Evolutionary conservation across 2,329 filamentous ascomycete genomes (phyloP).

Genomic region (Epichloe bromicola): DNA sequence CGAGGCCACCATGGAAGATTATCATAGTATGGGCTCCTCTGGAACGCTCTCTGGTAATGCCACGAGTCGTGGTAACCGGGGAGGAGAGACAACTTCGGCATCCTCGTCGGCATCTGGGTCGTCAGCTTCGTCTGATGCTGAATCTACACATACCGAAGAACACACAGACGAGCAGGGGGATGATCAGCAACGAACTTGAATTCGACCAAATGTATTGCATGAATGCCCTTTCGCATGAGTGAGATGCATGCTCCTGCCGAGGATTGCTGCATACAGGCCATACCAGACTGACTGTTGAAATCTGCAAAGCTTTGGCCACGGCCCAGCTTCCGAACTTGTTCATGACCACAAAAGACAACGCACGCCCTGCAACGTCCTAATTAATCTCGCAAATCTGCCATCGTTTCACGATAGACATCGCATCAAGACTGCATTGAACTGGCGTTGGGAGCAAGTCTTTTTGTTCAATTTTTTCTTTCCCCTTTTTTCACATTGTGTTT

Average conservation of each 20-base stretch:
- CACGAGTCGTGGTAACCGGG: slow-evolving; percentile 18
- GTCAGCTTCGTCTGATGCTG: slow-evolving; percentile 23
- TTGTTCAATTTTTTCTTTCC: neutral
- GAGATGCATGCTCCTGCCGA: neutral
- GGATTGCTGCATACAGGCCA: neutral
- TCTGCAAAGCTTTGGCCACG: slow-evolving; percentile 3
- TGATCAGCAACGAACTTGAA: neutral
- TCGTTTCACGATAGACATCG: neutral
- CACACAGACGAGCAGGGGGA: slow-evolving; percentile 1
- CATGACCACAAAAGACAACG: neutral
- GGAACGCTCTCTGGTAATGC: slow-evolving; percentile 25
- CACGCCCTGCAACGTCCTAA: neutral
- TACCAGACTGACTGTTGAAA: neutral
- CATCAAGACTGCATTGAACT: slow-evolving; percentile 6
- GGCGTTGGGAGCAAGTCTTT: slow-evolving; percentile 4
- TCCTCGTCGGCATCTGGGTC: slow-evolving; percentile 12
- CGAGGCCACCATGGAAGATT: slow-evolving; percentile 32
- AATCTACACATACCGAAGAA: slow-evolving; percentile 20
- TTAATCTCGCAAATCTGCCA: neutral
- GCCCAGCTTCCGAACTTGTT: neutral
- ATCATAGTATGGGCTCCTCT: slow-evolving; percentile 32
- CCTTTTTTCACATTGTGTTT: neutral
- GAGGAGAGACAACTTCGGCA: slow-evolving; percentile 19
- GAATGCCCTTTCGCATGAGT: neutral
- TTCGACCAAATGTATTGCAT: no score